Conservation (phyloP, 768 basidiomycete genomes). For the Neoboletus subvelutipes region DNA sequence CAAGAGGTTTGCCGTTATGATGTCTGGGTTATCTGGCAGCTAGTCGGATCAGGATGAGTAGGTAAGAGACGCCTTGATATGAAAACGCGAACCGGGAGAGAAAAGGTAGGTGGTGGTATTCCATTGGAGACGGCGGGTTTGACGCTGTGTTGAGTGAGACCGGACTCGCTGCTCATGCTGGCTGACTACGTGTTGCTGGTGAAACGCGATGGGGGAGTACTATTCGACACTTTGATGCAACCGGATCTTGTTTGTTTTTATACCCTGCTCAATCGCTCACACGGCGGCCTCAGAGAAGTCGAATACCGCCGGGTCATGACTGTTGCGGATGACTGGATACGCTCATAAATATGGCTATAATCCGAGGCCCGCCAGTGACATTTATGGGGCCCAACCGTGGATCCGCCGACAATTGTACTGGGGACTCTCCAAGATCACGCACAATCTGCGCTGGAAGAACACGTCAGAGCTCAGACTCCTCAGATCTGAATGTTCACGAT, state of each 20-base stretch:
- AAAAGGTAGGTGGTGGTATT: constrained; percentile 36
- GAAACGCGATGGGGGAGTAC: background rate
- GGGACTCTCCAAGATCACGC: background rate
- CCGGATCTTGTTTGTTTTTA: constrained; percentile 12
- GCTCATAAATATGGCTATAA: background rate
- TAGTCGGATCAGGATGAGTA: constrained; percentile 20
- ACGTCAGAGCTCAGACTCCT: background rate
- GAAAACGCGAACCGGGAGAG: constrained; percentile 39
- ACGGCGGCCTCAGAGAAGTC: background rate
- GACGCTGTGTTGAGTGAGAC: constrained; percentile 8
- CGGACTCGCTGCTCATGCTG: constrained; percentile 14
- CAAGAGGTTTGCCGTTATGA: constrained; percentile 48
- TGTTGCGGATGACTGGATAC: background rate
- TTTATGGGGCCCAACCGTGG: background rate
- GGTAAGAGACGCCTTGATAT: too few species aligned
- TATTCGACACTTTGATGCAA: background rate
- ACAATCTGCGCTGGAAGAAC: background rate
- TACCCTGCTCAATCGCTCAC: background rate
- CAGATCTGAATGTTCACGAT: background rate
- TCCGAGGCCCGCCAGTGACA: background rate
- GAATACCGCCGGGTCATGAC: background rate
- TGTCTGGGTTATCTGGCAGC: constrained; percentile 49
- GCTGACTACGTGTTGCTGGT: background rate
- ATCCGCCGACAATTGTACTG: too few species aligned
- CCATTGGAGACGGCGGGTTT: constrained; percentile 41